Evolutionary conservation across 1,284 basidiomycete genomes (phyloP), one percentile per base, ranked within the genome.

Genomic region (Cutaneotrichosporon sp.): DNA sequence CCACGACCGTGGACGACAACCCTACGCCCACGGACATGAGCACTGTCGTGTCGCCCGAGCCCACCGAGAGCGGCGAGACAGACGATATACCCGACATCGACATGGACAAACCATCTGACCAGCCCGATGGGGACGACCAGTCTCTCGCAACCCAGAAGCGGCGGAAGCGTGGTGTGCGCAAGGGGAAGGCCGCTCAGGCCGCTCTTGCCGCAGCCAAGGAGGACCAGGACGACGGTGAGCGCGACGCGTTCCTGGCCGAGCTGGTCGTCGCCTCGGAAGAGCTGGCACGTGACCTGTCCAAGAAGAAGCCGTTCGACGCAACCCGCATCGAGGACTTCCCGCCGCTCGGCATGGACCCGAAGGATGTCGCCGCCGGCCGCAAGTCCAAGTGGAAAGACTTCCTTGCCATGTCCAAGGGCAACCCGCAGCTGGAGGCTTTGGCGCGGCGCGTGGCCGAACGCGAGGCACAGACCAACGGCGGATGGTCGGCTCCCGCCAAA

Each of bases 251-350:
- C 8, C 75, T 88, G 56, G 79, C 81, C 11, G 85, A 84, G 8
- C 81, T 92, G 29, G 89, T 88, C 4, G 79, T 79, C 45, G 89
- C 86, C 1, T 88, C 86, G 5, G 88, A 93, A 68, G 80, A 82
- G 8, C 80, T 93, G 26, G 90, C 87, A 14, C 80, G 90, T 55
- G 88, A 92, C 75, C 81, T 93, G 26, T 71, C 68, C 31, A 71
- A 71, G 48, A 61, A 62, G 42, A 65, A 58, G 46, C 60, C 55
- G 20, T 59, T 67, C 38, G 66, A 68, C 46, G 49, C 62, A 8
- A 61, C 53, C 14, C 55, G 62, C 19, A 51, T 61, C 19, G 64
- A 66, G 49, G 69, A 74, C 39, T 75, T 75, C 55, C 74, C 74
- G 14, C 70, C 70, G 25, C 59, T 75, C 0, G 72, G 74, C 17